Evolutionary conservation across 495 filamentous ascomycete genomes (phyloP).

Genomic region (Pyrenula massariospora): DNA sequence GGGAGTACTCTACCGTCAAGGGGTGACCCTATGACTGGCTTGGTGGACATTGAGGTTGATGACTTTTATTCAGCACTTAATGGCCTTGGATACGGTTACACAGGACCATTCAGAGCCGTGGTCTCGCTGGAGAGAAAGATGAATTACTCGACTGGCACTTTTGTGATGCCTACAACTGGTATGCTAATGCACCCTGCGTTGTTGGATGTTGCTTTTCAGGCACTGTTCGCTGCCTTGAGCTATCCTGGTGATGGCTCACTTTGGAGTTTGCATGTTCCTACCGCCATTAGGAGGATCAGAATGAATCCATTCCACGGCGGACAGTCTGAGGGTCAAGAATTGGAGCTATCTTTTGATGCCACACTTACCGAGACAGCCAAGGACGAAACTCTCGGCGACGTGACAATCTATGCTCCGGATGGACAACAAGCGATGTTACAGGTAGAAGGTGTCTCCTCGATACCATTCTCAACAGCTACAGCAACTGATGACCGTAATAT

Average conservation of each 20-base stretch:
- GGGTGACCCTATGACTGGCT: too few species aligned
- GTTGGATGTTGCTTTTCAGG: not conserved
- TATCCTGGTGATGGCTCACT: not conserved
- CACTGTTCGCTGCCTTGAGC: constrained; percentile 3
- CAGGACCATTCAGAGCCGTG: not conserved
- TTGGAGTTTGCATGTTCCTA: not conserved
- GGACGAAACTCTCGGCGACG: not conserved
- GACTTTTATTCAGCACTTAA: not conserved
- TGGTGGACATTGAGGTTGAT: not conserved
- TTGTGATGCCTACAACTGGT: not conserved
- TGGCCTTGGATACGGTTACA: not conserved
- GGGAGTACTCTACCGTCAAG: too few species aligned
- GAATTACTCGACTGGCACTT: not conserved
- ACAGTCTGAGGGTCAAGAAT: not conserved
- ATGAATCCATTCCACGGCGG: not conserved
- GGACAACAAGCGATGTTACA: not conserved
- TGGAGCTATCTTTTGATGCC: not conserved
- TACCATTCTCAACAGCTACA: not conserved
- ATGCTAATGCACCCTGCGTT: not conserved
- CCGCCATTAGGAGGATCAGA: not conserved
- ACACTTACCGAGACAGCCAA: not conserved
- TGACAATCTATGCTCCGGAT: not conserved
- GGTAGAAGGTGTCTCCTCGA: not conserved
- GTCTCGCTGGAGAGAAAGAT: not conserved
- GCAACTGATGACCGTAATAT: not conserved